Evolutionary conservation across 177 flowering plant species (phyloP).

Genomic region (Vitis hybrid): DNA sequence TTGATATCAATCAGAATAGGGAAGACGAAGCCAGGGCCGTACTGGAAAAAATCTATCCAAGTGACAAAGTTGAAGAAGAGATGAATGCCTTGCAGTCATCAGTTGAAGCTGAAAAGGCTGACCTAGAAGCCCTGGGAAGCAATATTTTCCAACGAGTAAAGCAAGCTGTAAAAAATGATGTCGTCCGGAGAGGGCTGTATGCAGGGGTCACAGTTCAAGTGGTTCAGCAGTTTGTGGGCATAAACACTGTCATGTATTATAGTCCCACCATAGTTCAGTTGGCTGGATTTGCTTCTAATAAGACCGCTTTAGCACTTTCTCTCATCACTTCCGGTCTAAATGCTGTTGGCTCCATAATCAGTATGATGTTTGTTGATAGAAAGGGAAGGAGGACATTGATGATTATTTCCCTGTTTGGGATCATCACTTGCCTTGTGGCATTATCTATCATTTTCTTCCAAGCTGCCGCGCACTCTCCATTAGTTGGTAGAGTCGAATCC

Average conservation of each 20-base stretch:
- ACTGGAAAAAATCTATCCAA: conserved; percentile 53
- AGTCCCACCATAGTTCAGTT: conserved; percentile 78
- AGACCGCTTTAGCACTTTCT: conserved; percentile 69
- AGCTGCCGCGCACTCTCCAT: conserved; percentile 48
- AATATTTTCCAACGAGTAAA: conserved; percentile 29
- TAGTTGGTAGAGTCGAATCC: conserved; percentile 29
- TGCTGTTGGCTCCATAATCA: conserved; percentile 59
- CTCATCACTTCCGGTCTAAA: conserved; percentile 75
- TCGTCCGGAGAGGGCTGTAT: conserved; percentile 57
- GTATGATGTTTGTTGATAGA: conserved; percentile 62
- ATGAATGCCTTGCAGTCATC: conserved; percentile 42
- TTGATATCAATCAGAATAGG: conserved; percentile 33
- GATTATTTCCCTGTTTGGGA: conserved; percentile 59
- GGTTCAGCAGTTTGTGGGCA: conserved; percentile 78
- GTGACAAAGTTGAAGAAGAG: conserved; percentile 53
- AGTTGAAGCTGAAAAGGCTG: conserved; percentile 47
- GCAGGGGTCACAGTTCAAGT: conserved; percentile 78
- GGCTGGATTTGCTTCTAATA: conserved; percentile 79
- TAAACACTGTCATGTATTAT: conserved; percentile 85
- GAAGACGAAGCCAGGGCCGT: conserved; percentile 47
- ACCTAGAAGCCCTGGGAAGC: conserved; percentile 27
- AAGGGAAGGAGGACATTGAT: conserved; percentile 65
- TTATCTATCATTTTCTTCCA: conserved; percentile 36
- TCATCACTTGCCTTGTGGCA: conserved; percentile 49
- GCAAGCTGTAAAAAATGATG: conserved; percentile 35